These are phyloP conservation scores for Fusarium xyrophilum DNA, from an alignment of 2,329 filamentous ascomycete genomes.

Conservation along the genomic window DNA sequence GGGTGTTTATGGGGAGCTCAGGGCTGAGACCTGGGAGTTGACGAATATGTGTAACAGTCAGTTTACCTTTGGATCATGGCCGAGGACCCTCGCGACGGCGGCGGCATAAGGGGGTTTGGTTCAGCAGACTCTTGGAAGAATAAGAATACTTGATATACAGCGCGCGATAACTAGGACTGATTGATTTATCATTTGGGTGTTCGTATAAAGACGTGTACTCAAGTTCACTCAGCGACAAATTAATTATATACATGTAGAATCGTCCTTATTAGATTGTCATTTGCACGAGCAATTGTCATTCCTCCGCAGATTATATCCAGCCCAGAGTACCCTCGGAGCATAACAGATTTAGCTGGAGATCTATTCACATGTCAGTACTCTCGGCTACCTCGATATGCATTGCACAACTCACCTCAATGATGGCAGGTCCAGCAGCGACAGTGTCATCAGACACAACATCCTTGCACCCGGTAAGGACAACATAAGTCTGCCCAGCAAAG, in stretches of 20 bases:
- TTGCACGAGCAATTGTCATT: neutral
- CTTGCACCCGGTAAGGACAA: constrained; percentile 49
- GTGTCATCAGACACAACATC: constrained; percentile 47
- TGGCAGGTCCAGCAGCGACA: constrained; percentile 48
- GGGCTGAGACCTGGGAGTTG: constrained; percentile 71
- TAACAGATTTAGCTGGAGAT: constrained; percentile 17
- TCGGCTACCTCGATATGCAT: rapidly evolving
- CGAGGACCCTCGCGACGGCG: neutral
- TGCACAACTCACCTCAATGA: constrained; percentile 40
- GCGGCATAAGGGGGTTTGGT: neutral
- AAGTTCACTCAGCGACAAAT: neutral
- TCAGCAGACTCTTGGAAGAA: neutral
- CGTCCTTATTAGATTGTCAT: neutral
- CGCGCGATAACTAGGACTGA: neutral
- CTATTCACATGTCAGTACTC: neutral
- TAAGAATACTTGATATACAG: neutral
- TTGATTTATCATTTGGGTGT: no score
- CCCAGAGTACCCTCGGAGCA: rapidly evolving
- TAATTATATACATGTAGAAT: neutral
- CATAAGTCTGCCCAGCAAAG: constrained; percentile 50
- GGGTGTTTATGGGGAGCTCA: constrained; percentile 50
- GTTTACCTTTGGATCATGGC: constrained; percentile 57
- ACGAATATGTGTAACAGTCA: constrained; percentile 70
- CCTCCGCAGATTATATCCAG: rapidly evolving
- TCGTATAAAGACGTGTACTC: neutral